Base-by-base conservation (phyloP, 495 filamentous ascomycete genomes). In the Penicillium atrosanguineum region DNA sequence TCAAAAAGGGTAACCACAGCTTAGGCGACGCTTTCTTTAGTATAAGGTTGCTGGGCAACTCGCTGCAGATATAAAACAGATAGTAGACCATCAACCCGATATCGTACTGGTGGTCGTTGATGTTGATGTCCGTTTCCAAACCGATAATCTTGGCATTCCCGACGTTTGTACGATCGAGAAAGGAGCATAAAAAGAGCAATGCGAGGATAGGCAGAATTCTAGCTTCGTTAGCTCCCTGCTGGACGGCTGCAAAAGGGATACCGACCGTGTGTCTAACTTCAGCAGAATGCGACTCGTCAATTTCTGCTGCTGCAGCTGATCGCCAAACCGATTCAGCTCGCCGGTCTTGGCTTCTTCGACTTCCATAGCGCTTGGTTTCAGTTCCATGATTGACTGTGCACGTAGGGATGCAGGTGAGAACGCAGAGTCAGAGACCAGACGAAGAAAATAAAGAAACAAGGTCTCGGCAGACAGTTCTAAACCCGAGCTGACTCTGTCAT, bases 1-100 rank as follows among this genome's bases (percentile, higher is more conserved):
- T 86, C 48, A 91, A 82, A 6, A 77, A 72, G 0, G 83, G 82
- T n/a, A 93, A 71, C 87, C 87, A 91, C 44, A 84, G 72, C 28
- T 77, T 83, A 0, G 74, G 74, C 0, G 72, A 75, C 1, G 69
- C 72, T 38, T 74, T 75, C 43, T 73, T 77, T 8, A 77, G 62
- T 2, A 74, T 56, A 0, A 77, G 56, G 44, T 77, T 77, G 53
- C 74, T 75, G 18, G 74, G 74, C 20, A 77, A 44, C 46, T 77
- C 74, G 50, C 72, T 75, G 61, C 62, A 67, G 31, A 87, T 70
- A 63, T 90, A 91, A 29, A 84, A 75, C 60, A 90, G 81, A 69
- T 89, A 90, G 59, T 75, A 83, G 0, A 78, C 69, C 1, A 67
- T 54, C 50, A 78, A 46, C 5, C 80, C 79, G 59, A 85, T 82